Evolutionary conservation across 495 filamentous ascomycete genomes (phyloP), one percentile per base, ranked within the genome.

Genomic region (Cladorrhinum samala): DNA sequence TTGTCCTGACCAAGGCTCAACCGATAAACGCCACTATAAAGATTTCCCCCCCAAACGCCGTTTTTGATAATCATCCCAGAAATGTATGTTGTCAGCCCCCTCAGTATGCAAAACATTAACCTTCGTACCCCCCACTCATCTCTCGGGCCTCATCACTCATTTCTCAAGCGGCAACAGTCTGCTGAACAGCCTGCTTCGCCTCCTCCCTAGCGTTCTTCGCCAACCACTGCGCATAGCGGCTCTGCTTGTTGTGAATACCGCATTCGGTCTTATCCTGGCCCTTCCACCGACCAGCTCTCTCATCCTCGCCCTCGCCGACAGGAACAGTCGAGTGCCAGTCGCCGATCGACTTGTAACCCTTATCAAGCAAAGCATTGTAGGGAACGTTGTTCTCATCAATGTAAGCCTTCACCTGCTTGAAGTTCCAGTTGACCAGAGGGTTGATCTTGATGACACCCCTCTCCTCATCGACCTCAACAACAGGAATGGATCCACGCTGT

Each of bases 261-360:
- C 93, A 98, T 73, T 98, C 93, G 2, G 91, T 90, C 84, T 98
- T 98, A 46, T 77, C 72, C 63, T 88, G 84, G 38, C 93, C 93
- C 75, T 95, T 95, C 93, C 93, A 98, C 51, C 93, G 84, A 33
- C 93, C 93, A 11, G 94, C 85, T n/a, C 93, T 83, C 81, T 98
- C 93, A 65, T 96, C 93, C 71, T 97, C 93, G 51, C 87, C 88
- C 49, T 88, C 88, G 50, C 81, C 83, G 51, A 97, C 88, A 4
- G 93, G 92, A 59, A 85, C 86, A 38, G 93, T 98, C 33, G 88
- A 93, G 75, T 98, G 93, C 88, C 92, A 97, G 71, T 98, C 93
- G 56, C 93, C 93, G 55, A 98, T 77, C 56, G 88, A 93, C 80
- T 97, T 96, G 81, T 98, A 98, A 14, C 94, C 91, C 50, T 74